Conservation (phyloP, 2,329 filamentous ascomycete genomes). For the Hypoxylon sp. region DNA sequence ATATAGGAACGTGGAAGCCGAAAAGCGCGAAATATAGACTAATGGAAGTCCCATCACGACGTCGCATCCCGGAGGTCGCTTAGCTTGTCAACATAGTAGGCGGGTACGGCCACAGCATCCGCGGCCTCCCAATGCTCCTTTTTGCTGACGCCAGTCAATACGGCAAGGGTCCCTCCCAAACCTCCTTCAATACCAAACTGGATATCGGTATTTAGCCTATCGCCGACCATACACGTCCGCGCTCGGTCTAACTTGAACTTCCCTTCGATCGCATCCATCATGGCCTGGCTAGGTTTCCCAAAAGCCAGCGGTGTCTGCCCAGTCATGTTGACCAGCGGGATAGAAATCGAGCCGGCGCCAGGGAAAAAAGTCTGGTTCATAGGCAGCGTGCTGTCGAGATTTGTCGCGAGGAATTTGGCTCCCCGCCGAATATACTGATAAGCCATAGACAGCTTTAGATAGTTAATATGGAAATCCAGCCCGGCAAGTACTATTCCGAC, state of each 20-base stretch:
- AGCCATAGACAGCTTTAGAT: conserved; percentile 88
- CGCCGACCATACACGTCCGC: conserved; percentile 95
- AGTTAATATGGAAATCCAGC: conserved; percentile 95
- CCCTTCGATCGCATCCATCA: conserved; percentile 99
- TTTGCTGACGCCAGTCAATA: conserved; percentile 89
- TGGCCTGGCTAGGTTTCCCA: conserved; percentile 96
- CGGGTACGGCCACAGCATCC: conserved; percentile 78
- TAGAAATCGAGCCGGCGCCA: conserved; percentile 86
- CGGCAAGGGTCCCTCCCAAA: conserved; percentile 90
- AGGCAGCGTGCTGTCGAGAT: conserved; percentile 91
- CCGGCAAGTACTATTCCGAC: conserved; percentile 92
- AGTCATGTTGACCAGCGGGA: conserved; percentile 82
- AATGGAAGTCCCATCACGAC: conserved; percentile 34
- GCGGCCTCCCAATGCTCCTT: conserved; percentile 85
- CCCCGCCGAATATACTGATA: conserved; percentile 88
- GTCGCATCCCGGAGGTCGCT: conserved; percentile 75
- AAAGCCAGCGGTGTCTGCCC: conserved; percentile 80
- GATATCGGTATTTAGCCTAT: conserved; percentile 95
- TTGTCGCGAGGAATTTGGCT: conserved; percentile 92
- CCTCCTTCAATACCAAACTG: conserved; percentile 93
- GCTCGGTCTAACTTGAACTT: conserved; percentile 91
- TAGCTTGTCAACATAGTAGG: conserved; percentile 87
- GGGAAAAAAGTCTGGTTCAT: conserved; percentile 88
- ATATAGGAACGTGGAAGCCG: background rate
- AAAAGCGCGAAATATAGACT: conserved; percentile 15